A percentile compares a stretch with the other conserved stretches of the same genome.
These are phyloP conservation scores for Meripilus lineatus DNA, from an alignment of 1,284 basidiomycete species.

Conservation along the genomic window DNA sequence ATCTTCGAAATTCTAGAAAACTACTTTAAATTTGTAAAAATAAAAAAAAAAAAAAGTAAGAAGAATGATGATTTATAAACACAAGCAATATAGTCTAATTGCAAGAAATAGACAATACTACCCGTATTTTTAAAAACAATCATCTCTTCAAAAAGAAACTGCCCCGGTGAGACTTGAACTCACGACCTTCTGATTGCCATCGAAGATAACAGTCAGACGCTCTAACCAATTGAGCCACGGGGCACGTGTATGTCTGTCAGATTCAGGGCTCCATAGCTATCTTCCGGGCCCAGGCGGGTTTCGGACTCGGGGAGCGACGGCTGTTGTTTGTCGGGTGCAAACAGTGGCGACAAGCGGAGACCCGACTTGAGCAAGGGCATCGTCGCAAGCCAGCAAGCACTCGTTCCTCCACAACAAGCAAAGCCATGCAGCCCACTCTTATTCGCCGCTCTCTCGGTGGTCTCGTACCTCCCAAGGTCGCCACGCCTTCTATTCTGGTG, in stretches of 20 bases:
- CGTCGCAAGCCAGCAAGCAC: slow-evolving; percentile 10
- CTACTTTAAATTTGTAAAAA: no score
- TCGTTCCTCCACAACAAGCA: slow-evolving; percentile 15
- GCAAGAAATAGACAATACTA: no score
- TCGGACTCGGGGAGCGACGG: neutral
- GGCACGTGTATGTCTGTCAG: slow-evolving; percentile 34
- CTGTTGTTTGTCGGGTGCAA: slow-evolving; percentile 7
- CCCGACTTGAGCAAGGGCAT: neutral
- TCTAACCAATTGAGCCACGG: slow-evolving; percentile 77
- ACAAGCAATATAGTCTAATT: no score
- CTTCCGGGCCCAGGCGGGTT: neutral
- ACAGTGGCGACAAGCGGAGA: neutral
- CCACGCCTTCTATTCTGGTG: slow-evolving; percentile 85
- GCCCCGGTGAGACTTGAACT: slow-evolving; percentile 73
- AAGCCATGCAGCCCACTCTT: slow-evolving; percentile 76
- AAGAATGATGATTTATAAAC: no score
- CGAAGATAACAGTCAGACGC: slow-evolving; percentile 65
- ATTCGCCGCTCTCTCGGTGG: slow-evolving; percentile 77
- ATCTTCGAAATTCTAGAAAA: no score
- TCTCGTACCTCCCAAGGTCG: slow-evolving; percentile 92
- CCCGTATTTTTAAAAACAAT: no score
- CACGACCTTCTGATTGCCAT: slow-evolving; percentile 61
- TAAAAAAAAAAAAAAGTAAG: no score
- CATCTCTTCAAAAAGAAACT: no score
- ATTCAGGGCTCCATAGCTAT: neutral